Evolutionary conservation across 1,284 basidiomycete genomes (phyloP).

Genomic region (Tremellales sp.): DNA sequence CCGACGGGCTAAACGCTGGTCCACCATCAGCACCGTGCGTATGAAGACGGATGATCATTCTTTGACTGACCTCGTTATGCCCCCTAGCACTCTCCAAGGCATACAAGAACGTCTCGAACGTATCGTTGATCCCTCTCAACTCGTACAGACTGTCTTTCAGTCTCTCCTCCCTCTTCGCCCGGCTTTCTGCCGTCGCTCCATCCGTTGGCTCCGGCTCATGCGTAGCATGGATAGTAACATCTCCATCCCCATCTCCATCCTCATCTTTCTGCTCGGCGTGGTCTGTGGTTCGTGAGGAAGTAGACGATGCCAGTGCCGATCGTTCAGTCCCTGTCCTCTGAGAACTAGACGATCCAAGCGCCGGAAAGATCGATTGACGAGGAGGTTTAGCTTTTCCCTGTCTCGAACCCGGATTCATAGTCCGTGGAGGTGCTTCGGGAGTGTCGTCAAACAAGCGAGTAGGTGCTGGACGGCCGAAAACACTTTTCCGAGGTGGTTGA

Average conservation of each 20-base stretch:
- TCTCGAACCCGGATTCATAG: not conserved
- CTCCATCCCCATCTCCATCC: not conserved
- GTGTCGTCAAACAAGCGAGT: not conserved
- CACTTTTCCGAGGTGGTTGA: too few species aligned
- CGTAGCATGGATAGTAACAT: constrained; percentile 5
- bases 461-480: not conserved
- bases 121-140: constrained; percentile 43
- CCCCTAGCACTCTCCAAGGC: constrained; percentile 37
- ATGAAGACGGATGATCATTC: not conserved
- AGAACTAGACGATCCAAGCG: not conserved
- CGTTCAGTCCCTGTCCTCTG: constrained; percentile 1
- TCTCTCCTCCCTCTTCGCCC: constrained; percentile 23
- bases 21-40: not conserved
- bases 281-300: constrained; percentile 6
- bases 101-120: constrained; percentile 42
- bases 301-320: not conserved
- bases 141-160: constrained; percentile 43
- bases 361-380: not conserved
- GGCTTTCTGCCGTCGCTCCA: not conserved
- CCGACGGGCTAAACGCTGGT: constrained; percentile 39
- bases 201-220: not conserved
- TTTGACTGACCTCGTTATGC: constrained; percentile 41
- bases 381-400: not conserved
- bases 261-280: constrained; percentile 2
- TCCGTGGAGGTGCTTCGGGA: not conserved